These are phyloP conservation scores for Ascochyta viciae-villosae DNA, from an alignment of 2,329 filamentous ascomycete species.

Conservation along the genomic window DNA sequence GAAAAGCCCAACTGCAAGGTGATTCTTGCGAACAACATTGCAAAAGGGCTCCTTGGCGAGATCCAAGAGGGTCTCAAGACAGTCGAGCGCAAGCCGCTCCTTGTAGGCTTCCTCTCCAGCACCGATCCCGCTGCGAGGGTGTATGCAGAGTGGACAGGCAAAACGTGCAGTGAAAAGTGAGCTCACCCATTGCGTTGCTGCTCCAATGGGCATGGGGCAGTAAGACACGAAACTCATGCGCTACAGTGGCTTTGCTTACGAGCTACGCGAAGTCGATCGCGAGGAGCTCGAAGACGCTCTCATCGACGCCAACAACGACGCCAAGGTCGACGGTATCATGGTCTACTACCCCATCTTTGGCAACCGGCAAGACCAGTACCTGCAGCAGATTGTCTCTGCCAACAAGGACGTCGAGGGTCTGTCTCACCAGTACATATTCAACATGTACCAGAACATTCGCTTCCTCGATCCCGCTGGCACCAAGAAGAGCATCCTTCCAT, in stretches of 20 bases:
- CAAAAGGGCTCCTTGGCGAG: constrained; percentile 79
- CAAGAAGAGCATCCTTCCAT: constrained; percentile 92
- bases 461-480: constrained; percentile 83
- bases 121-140: constrained; percentile 87
- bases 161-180: constrained; percentile 96
- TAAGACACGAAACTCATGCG: constrained; percentile 5
- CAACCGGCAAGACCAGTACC: constrained; percentile 87
- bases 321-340: constrained; percentile 83
- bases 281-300: constrained; percentile 91
- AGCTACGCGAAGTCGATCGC: constrained; percentile 82
- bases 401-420: constrained; percentile 96
- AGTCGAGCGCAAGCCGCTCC: constrained; percentile 74
- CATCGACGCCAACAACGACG: constrained; percentile 81
- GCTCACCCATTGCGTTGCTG: constrained; percentile 45
- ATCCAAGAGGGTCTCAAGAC: constrained; percentile 77
- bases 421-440: constrained; percentile 92
- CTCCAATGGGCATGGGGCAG: not conserved
- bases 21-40: constrained; percentile 85
- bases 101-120: constrained; percentile 93
- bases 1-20: constrained; percentile 78
- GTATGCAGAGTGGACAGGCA: constrained; percentile 97
- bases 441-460: constrained; percentile 99
- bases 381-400: constrained; percentile 91
- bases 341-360: constrained; percentile 99
- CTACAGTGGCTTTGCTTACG: constrained; percentile 83